phyloP scores from a whole-genome alignment of 768 basidiomycete species.

The Tulasnella sp. region DNA sequence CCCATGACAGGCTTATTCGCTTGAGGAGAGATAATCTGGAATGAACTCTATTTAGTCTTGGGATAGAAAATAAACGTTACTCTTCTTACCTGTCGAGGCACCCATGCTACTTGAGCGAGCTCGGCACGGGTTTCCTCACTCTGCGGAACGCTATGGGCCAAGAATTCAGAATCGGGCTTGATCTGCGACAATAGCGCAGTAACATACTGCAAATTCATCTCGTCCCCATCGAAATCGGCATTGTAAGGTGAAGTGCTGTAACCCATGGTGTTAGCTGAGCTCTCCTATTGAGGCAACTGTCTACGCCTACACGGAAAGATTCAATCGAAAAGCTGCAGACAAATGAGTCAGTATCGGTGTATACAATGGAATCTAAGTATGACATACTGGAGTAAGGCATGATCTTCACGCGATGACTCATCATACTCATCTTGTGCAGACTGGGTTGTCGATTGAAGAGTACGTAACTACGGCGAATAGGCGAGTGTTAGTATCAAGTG shows the following conservation, averaged over 20 bases:
- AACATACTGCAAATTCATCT: slow-evolving; percentile 99
- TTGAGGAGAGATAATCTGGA: slow-evolving; percentile 95
- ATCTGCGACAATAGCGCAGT: neutral
- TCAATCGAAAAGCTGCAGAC: slow-evolving; percentile 78
- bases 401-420: slow-evolving; percentile 93
- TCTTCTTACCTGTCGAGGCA: slow-evolving; percentile 72
- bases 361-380: slow-evolving; percentile 2
- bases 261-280: slow-evolving; percentile 9
- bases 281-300: neutral
- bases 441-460: slow-evolving; percentile 97
- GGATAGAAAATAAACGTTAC: neutral
- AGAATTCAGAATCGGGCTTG: neutral
- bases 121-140: slow-evolving; percentile 98
- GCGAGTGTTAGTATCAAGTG: slow-evolving; percentile 12
- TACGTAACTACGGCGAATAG: slow-evolving; percentile 51
- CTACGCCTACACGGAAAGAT: slow-evolving; percentile 83
- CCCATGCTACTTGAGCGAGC: slow-evolving; percentile 97
- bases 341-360: slow-evolving; percentile 8
- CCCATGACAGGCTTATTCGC: slow-evolving; percentile 99
- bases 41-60: neutral
- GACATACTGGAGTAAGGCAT: slow-evolving; percentile 96
- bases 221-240: slow-evolving; percentile 98
- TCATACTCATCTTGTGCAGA: slow-evolving; percentile 99
- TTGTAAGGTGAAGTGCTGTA: slow-evolving; percentile 90
- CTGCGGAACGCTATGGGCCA: slow-evolving; percentile 73